These are phyloP conservation scores for Neospermospora avenae DNA, from an alignment of 2,329 filamentous ascomycete species.

Conservation along the genomic window DNA sequence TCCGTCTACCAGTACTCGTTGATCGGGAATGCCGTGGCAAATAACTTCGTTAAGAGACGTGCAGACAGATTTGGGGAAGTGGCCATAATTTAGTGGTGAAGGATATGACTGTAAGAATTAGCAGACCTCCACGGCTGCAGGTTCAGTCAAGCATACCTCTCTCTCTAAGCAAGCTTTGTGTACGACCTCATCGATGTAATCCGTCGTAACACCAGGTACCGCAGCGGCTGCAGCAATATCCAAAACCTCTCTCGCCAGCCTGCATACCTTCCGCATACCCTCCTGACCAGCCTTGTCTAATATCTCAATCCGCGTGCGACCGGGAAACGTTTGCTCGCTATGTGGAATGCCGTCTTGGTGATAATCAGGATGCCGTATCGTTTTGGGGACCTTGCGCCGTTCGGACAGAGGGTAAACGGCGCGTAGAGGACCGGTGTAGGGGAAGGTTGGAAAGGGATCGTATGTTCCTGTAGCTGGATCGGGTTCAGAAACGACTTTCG, in stretches of 20 bases:
- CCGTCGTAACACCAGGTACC: conserved; percentile 90
- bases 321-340: conserved; percentile 55
- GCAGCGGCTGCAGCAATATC: conserved; percentile 83
- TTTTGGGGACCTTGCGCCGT: conserved; percentile 69
- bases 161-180: conserved; percentile 93
- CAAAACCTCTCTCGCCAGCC: conserved; percentile 82
- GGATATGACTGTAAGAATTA: conserved; percentile 71
- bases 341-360: conserved; percentile 75
- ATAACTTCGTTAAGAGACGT: conserved; percentile 97
- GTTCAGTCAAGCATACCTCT: conserved; percentile 59
- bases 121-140: not conserved
- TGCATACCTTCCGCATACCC: conserved; percentile 87
- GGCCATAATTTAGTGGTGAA: conserved; percentile 89
- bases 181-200: conserved; percentile 90
- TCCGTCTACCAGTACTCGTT: conserved; percentile 80
- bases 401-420: conserved; percentile 84
- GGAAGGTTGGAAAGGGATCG: conserved; percentile 89
- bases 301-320: conserved; percentile 77
- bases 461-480: conserved; percentile 84
- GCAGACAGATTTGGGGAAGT: conserved; percentile 97
- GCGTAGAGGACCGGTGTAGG: conserved; percentile 76
- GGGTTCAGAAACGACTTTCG: conserved; percentile 85
- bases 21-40: conserved; percentile 96
- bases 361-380: conserved; percentile 84
- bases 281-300: conserved; percentile 78